Conservation (phyloP, 2,329 filamentous ascomycete species). For the Onygenales sp. region DNA sequence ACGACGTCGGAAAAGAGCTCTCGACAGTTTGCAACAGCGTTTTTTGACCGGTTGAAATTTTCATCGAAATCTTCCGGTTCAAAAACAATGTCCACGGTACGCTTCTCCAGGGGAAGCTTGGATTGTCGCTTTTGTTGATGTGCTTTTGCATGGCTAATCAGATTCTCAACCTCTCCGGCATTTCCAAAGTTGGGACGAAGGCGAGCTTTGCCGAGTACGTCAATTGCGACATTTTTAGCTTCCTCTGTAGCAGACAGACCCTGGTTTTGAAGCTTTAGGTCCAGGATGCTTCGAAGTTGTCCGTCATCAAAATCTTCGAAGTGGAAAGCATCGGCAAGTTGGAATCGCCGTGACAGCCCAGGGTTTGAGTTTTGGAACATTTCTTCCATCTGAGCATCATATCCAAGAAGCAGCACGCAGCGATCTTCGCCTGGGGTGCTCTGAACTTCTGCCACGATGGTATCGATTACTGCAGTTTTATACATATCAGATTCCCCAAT, state of each 20-base stretch:
- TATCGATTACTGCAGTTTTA: constrained; percentile 60
- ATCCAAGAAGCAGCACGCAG: constrained; percentile 63
- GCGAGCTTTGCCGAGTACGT: constrained; percentile 51
- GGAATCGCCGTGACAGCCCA: constrained; percentile 58
- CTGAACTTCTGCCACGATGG: constrained; percentile 64
- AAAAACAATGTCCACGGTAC: constrained; percentile 21
- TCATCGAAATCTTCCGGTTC: constrained; percentile 48
- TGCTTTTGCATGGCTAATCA: constrained; percentile 50
- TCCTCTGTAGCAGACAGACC: constrained; percentile 44
- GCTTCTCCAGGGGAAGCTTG: constrained; percentile 18
- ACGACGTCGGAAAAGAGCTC: constrained; percentile 51
- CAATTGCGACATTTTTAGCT: constrained; percentile 47
- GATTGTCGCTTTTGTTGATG: constrained; percentile 37
- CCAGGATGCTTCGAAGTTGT: constrained; percentile 51
- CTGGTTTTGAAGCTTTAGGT: constrained; percentile 51
- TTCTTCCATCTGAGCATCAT: constrained; percentile 57
- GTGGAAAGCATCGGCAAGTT: constrained; percentile 51
- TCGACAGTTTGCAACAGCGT: constrained; percentile 40
- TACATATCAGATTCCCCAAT: constrained; percentile 36
- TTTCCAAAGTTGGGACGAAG: constrained; percentile 63
- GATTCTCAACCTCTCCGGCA: constrained; percentile 63
- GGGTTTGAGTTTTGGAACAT: constrained; percentile 71
- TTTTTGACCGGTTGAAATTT: constrained; percentile 46
- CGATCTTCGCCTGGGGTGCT: constrained; percentile 60
- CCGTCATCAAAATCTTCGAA: constrained; percentile 59